Conservation (phyloP, 495 filamentous ascomycete genomes). For the Cudoniella acicularis region DNA sequence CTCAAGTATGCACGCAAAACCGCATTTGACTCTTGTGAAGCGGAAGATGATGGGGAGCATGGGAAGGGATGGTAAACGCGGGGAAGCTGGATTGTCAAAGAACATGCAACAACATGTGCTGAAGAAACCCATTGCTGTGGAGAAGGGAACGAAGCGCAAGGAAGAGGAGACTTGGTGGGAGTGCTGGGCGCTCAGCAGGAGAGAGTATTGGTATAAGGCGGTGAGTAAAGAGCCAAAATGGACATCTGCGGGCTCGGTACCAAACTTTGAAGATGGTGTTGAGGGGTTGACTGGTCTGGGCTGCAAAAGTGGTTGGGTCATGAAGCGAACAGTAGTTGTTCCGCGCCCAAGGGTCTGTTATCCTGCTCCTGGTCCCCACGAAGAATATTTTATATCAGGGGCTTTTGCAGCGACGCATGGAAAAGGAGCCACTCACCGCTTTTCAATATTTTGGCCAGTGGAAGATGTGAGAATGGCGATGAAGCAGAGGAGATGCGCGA, state of each 20-base stretch:
- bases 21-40: too few relatives aligned
- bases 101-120: too few relatives aligned
- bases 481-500: not conserved
- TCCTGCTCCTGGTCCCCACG: not conserved
- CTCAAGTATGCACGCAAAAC: not conserved
- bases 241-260: not conserved
- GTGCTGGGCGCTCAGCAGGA: too few relatives aligned
- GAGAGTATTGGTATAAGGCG: not conserved
- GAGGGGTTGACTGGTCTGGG: not conserved
- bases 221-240: not conserved
- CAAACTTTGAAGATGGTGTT: not conserved
- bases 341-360: not conserved
- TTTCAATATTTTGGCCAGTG: not conserved
- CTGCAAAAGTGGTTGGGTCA: not conserved
- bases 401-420: not conserved
- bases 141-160: not conserved
- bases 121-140: not conserved
- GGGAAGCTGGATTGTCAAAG: not conserved
- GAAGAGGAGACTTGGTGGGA: not conserved
- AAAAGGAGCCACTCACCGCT: not conserved
- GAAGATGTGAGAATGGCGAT: not conserved
- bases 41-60: too few relatives aligned
- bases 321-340: not conserved
- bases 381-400: not conserved
- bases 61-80: not conserved